These are phyloP conservation scores for Saitozyma sp. DNA, from an alignment of 768 basidiomycete species.

Conservation along the genomic window DNA sequence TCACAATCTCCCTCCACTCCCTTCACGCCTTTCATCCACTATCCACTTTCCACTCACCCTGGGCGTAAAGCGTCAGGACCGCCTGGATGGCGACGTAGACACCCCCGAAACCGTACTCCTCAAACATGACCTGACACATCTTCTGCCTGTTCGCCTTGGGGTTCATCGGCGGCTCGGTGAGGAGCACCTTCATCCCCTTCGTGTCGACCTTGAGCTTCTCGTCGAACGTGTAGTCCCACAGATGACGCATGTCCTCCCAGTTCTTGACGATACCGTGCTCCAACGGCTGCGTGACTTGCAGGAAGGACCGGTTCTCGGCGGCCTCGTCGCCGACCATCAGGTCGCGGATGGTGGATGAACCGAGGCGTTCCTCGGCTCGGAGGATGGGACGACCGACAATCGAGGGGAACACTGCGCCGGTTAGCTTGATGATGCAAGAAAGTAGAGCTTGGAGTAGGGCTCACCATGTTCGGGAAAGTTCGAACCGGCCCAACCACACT, in stretches of 20 bases:
- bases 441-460: conserved; percentile 19
- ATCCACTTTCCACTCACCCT: conserved; percentile 78
- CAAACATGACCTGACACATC: conserved; percentile 99
- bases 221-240: conserved; percentile 98
- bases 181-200: conserved; percentile 78
- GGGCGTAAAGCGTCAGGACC: conserved; percentile 94
- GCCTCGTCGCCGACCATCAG: conserved; percentile 99
- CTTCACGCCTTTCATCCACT: too few species aligned
- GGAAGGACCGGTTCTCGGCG: conserved; percentile 85
- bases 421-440: neutral
- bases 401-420: conserved; percentile 79
- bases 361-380: conserved; percentile 93
- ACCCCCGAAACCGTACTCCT: conserved; percentile 92
- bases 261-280: conserved; percentile 98
- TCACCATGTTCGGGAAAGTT: conserved; percentile 93
- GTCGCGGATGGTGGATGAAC: conserved; percentile 83
- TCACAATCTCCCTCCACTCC: too few species aligned
- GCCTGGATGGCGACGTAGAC: conserved; percentile 99
- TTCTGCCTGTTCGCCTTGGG: conserved; percentile 85
- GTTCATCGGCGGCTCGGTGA: conserved; percentile 99
- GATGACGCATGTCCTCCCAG: conserved; percentile 98
- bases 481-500: conserved; percentile 85
- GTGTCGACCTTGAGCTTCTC: conserved; percentile 92
- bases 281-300: conserved; percentile 97
- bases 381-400: conserved; percentile 95